Conservation (phyloP, 139 green algal genomes). For the Gonium pectorale region DNA sequence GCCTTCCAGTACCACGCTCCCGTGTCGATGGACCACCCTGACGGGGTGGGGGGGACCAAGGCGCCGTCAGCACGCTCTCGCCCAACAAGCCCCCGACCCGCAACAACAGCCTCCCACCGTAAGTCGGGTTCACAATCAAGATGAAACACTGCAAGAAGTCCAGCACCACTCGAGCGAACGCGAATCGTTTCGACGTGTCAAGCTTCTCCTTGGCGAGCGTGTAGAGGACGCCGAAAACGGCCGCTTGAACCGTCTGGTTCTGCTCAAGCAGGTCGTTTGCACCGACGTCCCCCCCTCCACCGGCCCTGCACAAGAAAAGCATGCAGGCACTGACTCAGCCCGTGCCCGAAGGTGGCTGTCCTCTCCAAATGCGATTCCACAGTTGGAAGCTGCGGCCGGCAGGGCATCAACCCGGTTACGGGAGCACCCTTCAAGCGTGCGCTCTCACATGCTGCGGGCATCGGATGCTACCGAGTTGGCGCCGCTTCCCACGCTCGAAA, state of each 20-base stretch:
- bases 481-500: slow-evolving; percentile 38
- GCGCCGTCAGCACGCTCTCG: not conserved
- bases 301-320: slow-evolving; percentile 3
- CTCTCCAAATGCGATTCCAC: not conserved
- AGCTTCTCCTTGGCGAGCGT: slow-evolving; percentile 56
- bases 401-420: not conserved
- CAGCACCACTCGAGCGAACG: slow-evolving; percentile 35
- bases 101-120: not conserved
- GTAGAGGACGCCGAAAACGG: slow-evolving; percentile 56
- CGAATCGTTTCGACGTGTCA: slow-evolving; percentile 40
- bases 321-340: not conserved
- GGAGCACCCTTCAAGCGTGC: too few species aligned
- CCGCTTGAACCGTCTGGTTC: slow-evolving; percentile 41
- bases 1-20: slow-evolving; percentile 44
- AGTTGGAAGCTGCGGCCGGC: too few species aligned
- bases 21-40: slow-evolving; percentile 24
- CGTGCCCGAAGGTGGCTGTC: not conserved
- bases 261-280: slow-evolving; percentile 49
- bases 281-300: not conserved
- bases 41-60: not conserved
- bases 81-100: not conserved
- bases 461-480: slow-evolving; percentile 28
- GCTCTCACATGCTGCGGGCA: slow-evolving; percentile 27
- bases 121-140: slow-evolving; percentile 45
- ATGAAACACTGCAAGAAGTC: slow-evolving; percentile 55